Base-by-base conservation (phyloP, 495 filamentous ascomycete genomes). In the Annulohypoxylon nitens region DNA sequence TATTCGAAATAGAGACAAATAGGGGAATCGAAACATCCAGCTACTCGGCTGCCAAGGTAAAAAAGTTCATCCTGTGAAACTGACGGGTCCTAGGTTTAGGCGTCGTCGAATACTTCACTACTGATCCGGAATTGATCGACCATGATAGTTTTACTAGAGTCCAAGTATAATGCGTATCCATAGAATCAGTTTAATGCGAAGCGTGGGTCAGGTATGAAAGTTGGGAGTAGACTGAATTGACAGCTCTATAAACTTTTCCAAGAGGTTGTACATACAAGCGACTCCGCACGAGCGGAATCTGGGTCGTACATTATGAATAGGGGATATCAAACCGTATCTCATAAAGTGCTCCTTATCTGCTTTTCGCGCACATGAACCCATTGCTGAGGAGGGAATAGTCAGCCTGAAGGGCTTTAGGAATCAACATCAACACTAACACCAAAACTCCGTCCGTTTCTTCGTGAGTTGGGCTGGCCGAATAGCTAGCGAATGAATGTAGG, bases 251-350 rank as follows among this genome's bases (percentile, higher is more conserved):
- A 50, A 70, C 63, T 54, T 58, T 63, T 62, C 33, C 34, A 39
- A 58, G 16, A 47, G 36, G 50, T 7, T 37, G 48, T 62, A 67
- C 63, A 33, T 51, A 64, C 61, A 55, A 55, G 53, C 36, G 48
- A 55, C 54, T 16, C 41, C 30, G 23, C n/a, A 10, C 7, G 7
- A 18, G 12, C 64, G 39, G 62, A 73, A 67, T 69, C 60, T 59
- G 20, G 39, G 61, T 65, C 45, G 57, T 74, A 76, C 67, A 73
- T 45, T 69, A 64, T 36, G 65, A 67, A 75, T 65, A 68, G 57
- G 74, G 76, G 77, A 77, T 78, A 79, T 79, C 77, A 75, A 74
- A 72, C 77, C 77, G 64, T 79, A 67, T 73, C 75, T 79, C 77
- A 64, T 79, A 48, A 79, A 60, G 62, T 50, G 48, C 48, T 69